Evolutionary conservation across 768 basidiomycete species (phyloP).

Genomic region (Coprinellus micaceus): DNA sequence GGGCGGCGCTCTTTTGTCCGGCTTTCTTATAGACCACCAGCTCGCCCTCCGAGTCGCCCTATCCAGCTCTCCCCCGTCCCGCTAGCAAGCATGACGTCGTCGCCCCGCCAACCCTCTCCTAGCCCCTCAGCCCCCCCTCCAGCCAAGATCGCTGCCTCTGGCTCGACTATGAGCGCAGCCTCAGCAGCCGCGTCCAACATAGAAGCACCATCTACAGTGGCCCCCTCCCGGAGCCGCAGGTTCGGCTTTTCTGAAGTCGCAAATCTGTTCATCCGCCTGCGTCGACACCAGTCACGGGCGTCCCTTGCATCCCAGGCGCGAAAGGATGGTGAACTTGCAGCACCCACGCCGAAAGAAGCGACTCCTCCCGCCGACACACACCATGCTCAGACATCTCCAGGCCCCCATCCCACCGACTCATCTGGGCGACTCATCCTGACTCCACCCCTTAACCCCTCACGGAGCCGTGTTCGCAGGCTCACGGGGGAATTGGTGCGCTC

Average conservation of each 20-base stretch:
- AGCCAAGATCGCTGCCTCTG: neutral
- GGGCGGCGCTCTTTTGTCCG: too few relatives aligned
- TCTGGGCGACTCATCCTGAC: neutral
- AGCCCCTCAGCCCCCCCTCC: neutral
- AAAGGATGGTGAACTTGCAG: neutral
- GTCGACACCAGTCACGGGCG: neutral
- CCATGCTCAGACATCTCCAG: neutral
- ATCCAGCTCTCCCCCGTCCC: neutral
- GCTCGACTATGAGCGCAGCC: neutral
- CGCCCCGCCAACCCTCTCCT: neutral
- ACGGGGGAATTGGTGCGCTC: neutral
- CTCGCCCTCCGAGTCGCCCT: neutral
- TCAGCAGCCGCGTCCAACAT: neutral
- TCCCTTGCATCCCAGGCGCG: neutral
- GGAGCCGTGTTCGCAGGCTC: conserved; percentile 1
- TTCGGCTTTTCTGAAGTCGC: conserved; percentile 1
- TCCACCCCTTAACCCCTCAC: neutral
- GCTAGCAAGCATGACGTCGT: neutral
- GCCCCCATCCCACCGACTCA: neutral
- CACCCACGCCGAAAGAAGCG: neutral
- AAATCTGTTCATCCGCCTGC: conserved; percentile 2
- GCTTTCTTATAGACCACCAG: too few relatives aligned
- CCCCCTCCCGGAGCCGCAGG: neutral
- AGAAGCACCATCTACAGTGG: neutral
- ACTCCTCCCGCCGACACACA: neutral